Percentiles rank a stretch among this genome's conserved stretches.
These are phyloP conservation scores for Boechera stricta DNA, from an alignment of 345 rosid species.

Conservation along the genomic window DNA sequence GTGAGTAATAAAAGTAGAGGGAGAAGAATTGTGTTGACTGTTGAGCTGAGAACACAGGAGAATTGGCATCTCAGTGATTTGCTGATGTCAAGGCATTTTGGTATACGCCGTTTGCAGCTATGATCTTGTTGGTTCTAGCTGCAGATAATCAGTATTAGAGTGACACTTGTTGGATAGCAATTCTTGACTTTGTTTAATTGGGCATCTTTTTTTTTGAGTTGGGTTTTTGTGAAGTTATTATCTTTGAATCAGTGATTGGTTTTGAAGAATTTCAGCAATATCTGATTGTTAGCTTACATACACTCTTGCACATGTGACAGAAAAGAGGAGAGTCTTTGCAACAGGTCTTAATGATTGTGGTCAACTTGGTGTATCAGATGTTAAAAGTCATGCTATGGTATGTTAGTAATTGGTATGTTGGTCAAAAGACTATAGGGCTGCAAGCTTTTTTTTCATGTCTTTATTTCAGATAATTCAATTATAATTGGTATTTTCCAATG, in stretches of 20 bases:
- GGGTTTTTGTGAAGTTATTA: constrained; percentile 2
- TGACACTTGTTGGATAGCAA: background rate
- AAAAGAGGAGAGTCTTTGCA: constrained; percentile 80
- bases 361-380: constrained; percentile 71
- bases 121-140: constrained; percentile 12
- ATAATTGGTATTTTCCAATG: background rate
- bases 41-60: constrained; percentile 10
- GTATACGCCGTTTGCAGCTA: constrained; percentile 1
- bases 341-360: constrained; percentile 92
- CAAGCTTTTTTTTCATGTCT: background rate
- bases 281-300: constrained; percentile 30
- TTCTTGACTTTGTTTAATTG: constrained; percentile 3
- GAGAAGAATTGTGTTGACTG: constrained; percentile 7
- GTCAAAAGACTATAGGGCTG: constrained; percentile 15
- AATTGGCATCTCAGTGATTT: background rate
- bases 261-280: constrained; percentile 25
- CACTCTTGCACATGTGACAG: constrained; percentile 51
- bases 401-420: constrained; percentile 30
- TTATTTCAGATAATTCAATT: background rate
- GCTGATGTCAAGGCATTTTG: background rate
- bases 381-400: constrained; percentile 60
- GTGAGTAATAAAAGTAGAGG: background rate
- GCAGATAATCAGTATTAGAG: background rate
- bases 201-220: constrained; percentile 15
- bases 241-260: constrained; percentile 19